A percentile compares a stretch with the other conserved stretches of the same genome.
These are phyloP conservation scores for Rosa multiflora DNA, from an alignment of 306 rosid genomes.

Conservation along the genomic window DNA sequence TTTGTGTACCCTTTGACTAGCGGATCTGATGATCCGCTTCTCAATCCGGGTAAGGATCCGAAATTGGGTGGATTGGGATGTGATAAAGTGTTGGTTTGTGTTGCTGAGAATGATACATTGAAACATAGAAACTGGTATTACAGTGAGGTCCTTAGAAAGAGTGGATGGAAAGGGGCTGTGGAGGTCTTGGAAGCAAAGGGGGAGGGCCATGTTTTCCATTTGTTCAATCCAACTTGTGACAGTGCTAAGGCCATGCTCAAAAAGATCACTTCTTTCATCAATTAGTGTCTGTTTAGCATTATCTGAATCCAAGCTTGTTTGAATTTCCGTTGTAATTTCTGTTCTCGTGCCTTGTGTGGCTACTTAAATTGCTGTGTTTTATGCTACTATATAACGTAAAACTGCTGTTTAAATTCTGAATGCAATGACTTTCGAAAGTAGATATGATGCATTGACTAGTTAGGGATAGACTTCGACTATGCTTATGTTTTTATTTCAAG, in stretches of 20 bases:
- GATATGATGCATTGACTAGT: no score
- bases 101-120: slow-evolving; percentile 42
- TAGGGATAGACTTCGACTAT: no score
- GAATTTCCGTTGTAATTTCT: not conserved
- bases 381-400: not conserved
- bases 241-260: not conserved
- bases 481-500: no score
- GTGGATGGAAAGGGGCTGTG: slow-evolving; percentile 44
- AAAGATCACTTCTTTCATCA: slow-evolving; percentile 1
- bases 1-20: not conserved
- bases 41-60: slow-evolving; percentile 39
- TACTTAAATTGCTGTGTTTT: not conserved
- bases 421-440: not conserved
- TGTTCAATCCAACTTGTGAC: slow-evolving; percentile 6
- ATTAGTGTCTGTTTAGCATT: not conserved
- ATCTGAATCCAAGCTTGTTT: not conserved
- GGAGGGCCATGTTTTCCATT: slow-evolving; percentile 46
- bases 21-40: slow-evolving; percentile 39
- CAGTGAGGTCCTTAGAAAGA: slow-evolving; percentile 32
- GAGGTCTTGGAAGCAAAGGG: slow-evolving; percentile 11
- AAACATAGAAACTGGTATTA: slow-evolving; percentile 33
- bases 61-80: slow-evolving; percentile 32
- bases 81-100: slow-evolving; percentile 31
- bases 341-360: not conserved
- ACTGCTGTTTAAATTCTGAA: not conserved